Evolutionary conservation across 345 rosid genomes (phyloP), one percentile per base, ranked within the genome.

Genomic region (Murraya koenigii): DNA sequence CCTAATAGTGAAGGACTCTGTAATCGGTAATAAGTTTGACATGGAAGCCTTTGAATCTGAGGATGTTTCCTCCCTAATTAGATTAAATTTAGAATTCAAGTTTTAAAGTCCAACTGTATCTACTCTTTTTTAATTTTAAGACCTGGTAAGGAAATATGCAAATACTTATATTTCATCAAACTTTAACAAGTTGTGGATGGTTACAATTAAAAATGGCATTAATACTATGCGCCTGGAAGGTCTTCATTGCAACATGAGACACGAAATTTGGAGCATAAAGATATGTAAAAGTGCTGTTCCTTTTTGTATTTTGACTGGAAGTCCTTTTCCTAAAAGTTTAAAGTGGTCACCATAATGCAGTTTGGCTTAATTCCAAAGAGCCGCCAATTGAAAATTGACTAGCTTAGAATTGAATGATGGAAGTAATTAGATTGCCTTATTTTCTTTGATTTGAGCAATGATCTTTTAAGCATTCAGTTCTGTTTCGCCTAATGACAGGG

Each of bases 401-500:
- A 59, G 54, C 33, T 15, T 78, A 63, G 6, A 56, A 23, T 30
- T 11, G 9, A 52, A 13, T 7, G 56, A 41, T 26, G 73, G 73
- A 38, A 39, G 32, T 2, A 30, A 54, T 71, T 20, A 7, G 33
- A 47, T n/a, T 69, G 22, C 33, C 10, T 11, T 6, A 25, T 52
- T 41, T 68, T 22, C 22, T 77, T 3, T 19, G 26, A 2, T 11
- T 63, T 44, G 59, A 30, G 10, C 41, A 10, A 44, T 28, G 59
- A 62, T 28, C 15, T 44, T 28, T 23, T 30, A 6, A 47, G 35
- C 25, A 30, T 61, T 62, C 28, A 74, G 26, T 7, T 41, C 54
- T 20, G 44, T 74, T 22, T 41, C 49, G n/a, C 72, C 56, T 10
- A 54, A 71, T 65, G 39, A 68, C 91, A 93, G 99, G 88, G 95